These are phyloP conservation scores for Xerocomellus dryophilus DNA, from an alignment of 768 basidiomycete genomes.

Conservation along the genomic window DNA sequence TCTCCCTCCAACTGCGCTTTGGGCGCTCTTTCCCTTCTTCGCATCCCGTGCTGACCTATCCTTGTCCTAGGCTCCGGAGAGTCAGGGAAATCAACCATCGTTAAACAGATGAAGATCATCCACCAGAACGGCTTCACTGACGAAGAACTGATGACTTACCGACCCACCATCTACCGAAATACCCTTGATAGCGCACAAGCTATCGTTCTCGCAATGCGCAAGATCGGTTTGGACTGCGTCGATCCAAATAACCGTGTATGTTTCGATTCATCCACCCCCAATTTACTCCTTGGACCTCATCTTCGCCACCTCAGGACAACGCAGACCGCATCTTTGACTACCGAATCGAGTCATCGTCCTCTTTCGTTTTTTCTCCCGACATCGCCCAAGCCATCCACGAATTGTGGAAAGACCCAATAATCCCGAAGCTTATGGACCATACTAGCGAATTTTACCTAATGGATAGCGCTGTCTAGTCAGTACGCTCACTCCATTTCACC, in stretches of 20 bases:
- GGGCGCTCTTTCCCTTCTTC: slow-evolving; percentile 9
- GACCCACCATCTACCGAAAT: slow-evolving; percentile 79
- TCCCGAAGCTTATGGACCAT: slow-evolving; percentile 50
- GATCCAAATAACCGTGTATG: slow-evolving; percentile 58
- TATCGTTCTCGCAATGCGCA: slow-evolving; percentile 81
- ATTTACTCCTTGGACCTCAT: neutral
- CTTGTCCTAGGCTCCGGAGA: slow-evolving; percentile 79
- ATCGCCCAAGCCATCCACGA: slow-evolving; percentile 67
- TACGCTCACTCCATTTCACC: slow-evolving; percentile 10
- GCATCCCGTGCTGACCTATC: neutral
- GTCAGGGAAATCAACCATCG: slow-evolving; percentile 92
- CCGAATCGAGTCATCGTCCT: slow-evolving; percentile 39
- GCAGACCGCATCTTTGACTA: slow-evolving; percentile 65
- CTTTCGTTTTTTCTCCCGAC: slow-evolving; percentile 53
- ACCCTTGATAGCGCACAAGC: slow-evolving; percentile 87
- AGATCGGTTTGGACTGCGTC: slow-evolving; percentile 76
- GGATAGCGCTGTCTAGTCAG: slow-evolving; percentile 91
- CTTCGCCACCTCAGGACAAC: slow-evolving; percentile 35
- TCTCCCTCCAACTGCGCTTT: slow-evolving; percentile 11
- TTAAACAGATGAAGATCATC: slow-evolving; percentile 99
- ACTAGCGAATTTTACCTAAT: slow-evolving; percentile 84
- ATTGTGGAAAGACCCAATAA: slow-evolving; percentile 68
- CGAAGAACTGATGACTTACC: slow-evolving; percentile 73
- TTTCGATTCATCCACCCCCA: rapidly evolving
- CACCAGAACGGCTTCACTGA: slow-evolving; percentile 86